phyloP scores from a whole-genome alignment of 192 early-diverging fungal genomes.

The Spinellus fusiger region DNA sequence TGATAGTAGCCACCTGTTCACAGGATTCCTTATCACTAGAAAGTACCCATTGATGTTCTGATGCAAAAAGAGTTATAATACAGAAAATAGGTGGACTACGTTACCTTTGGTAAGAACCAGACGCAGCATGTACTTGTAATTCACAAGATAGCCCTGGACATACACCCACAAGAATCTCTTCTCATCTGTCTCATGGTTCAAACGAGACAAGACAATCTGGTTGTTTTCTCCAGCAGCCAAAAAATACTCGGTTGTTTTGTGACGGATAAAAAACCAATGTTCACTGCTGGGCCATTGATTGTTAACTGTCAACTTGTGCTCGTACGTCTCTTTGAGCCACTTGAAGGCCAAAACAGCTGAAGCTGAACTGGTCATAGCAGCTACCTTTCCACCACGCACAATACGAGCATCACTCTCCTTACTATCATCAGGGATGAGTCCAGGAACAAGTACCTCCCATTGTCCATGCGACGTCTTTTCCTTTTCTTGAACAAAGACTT shows the following conservation, averaged over 20 bases:
- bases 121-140: slow-evolving; percentile 22
- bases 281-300: slow-evolving; percentile 17
- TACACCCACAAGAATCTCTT: slow-evolving; percentile 23
- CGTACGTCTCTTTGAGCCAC: slow-evolving; percentile 20
- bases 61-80: neutral
- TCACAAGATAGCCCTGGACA: slow-evolving; percentile 23
- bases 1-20: slow-evolving; percentile 11
- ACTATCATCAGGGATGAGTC: slow-evolving; percentile 7
- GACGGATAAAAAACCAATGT: slow-evolving; percentile 24
- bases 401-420: slow-evolving; percentile 3
- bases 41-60: slow-evolving; percentile 7
- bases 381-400: slow-evolving; percentile 12
- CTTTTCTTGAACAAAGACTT: slow-evolving; percentile 1
- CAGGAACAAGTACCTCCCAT: slow-evolving; percentile 18
- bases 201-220: neutral
- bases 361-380: slow-evolving; percentile 6
- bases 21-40: neutral
- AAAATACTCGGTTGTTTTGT: slow-evolving; percentile 12
- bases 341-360: slow-evolving; percentile 21
- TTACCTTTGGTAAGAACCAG: slow-evolving; percentile 4
- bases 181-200: slow-evolving; percentile 12
- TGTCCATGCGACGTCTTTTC: slow-evolving; percentile 8
- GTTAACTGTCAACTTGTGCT: slow-evolving; percentile 3
- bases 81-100: neutral
- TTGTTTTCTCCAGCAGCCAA: slow-evolving; percentile 13